These are phyloP conservation scores for Colletotrichum incanum DNA, from an alignment of 2,329 filamentous ascomycete species.

Conservation along the genomic window DNA sequence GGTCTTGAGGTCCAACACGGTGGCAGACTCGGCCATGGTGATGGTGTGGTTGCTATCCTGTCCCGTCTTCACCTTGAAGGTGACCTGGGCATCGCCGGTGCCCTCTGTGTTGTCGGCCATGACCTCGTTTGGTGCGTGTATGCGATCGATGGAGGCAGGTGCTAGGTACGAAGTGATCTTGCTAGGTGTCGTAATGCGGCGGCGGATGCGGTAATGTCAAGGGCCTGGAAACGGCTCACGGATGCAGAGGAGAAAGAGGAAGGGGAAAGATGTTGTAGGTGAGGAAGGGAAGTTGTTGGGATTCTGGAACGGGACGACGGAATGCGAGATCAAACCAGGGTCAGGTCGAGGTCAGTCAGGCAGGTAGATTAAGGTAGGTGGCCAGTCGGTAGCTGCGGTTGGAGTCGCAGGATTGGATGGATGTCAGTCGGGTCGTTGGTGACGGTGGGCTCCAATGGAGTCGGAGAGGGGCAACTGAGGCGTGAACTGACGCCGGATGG, in stretches of 20 bases:
- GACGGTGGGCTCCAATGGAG: conserved; percentile 30
- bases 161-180: conserved; percentile 2
- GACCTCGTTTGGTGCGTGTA: conserved; percentile 39
- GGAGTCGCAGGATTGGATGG: conserved; percentile 30
- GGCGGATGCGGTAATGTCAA: not conserved
- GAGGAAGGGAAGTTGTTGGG: conserved; percentile 27
- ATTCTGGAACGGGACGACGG: conserved; percentile 16
- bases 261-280: conserved; percentile 1
- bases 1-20: conserved; percentile 88
- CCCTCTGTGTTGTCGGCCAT: conserved; percentile 78
- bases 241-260: not conserved
- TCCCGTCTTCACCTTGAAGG: conserved; percentile 99
- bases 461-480: conserved; percentile 35
- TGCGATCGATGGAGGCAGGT: conserved; percentile 10
- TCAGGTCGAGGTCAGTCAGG: conserved; percentile 17
- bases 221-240: not conserved
- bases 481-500: not conserved
- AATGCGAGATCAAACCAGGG: conserved; percentile 21
- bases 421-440: conserved; percentile 25
- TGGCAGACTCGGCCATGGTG: conserved; percentile 83
- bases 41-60: conserved; percentile 88
- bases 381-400: conserved; percentile 35
- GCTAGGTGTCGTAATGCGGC: conserved; percentile 15
- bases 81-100: conserved; percentile 81
- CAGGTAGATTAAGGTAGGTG: conserved; percentile 21